Base-by-base conservation (phyloP, 176 grass and related monocot species). In the Triticum monococcum region DNA sequence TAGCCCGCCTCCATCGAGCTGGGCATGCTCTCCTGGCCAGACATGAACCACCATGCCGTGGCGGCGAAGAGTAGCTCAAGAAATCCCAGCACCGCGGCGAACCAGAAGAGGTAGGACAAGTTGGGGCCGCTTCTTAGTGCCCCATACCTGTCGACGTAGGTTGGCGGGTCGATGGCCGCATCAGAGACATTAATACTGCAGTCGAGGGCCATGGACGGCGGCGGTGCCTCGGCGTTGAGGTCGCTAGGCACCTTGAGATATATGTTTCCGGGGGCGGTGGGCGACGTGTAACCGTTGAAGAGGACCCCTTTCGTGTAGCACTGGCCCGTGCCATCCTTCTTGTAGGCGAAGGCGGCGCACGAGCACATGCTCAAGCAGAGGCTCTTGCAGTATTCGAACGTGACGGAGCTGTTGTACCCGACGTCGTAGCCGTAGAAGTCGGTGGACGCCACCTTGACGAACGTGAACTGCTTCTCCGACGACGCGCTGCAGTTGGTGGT, bases 371-470 rank as follows among this genome's bases (percentile, higher is more conserved):
- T 57, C 54, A 57, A 57, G 18, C 54, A 57, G 54, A 57, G 0
- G 54, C 54, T 35, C 71, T 84, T 67, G 77, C 87, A 94, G 12
- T 64, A 1, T 2, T 86, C 35, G n/a, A 89, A 91, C 8, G 89
- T 68, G 1, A 90, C 72, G 1, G 25, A 9, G 0, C 0, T 0
- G 57, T 6, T 64, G 68, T 18, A 89, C 25, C 2, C 8, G 45
- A 88, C 2, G 63, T 92, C 87, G 64, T 75, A 90, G 28, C 92
- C 90, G 40, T 85, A 94, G 56, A 92, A 94, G 12, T 94, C 87
- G 0, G 77, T 89, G 1, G 70, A 5, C 1, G 75, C 33, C 32
- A 91, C 13, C 50, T 50, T 9, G 72, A 75, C 10, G 14, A 88
- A 94, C 12, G 68, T 38, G 20, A 87, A 79, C 52, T 48, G 5